A percentile compares a stretch with the other conserved stretches of the same genome.
Conservation (phyloP, 257 asterid genomes). For the Rauvolfia tetraphylla region DNA sequence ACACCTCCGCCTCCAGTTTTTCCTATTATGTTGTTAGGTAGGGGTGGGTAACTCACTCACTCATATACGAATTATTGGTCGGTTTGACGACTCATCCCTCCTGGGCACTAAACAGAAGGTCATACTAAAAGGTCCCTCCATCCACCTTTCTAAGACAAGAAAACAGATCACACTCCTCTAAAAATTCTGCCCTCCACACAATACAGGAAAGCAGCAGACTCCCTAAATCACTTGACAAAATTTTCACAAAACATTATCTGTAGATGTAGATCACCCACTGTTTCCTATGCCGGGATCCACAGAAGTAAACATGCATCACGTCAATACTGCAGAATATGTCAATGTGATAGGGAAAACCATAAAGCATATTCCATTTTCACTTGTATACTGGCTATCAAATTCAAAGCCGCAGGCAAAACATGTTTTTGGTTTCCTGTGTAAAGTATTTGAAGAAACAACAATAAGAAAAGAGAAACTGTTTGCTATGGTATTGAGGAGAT, state of each 20-base stretch:
- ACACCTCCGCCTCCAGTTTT: too few relatives aligned
- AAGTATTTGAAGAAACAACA: background rate
- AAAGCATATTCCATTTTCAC: background rate
- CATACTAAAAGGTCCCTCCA: too few relatives aligned
- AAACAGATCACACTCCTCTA: too few relatives aligned
- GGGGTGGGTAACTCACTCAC: too few relatives aligned
- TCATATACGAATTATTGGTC: too few relatives aligned
- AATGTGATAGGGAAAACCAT: background rate
- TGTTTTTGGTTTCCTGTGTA: background rate
- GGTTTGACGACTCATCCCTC: too few relatives aligned
- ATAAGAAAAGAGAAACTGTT: background rate
- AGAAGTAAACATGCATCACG: background rate
- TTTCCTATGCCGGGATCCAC: background rate
- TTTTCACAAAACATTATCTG: background rate
- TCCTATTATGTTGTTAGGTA: too few relatives aligned
- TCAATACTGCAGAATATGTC: background rate
- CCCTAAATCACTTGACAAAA: background rate
- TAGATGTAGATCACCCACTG: background rate
- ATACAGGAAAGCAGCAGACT: background rate
- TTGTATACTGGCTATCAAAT: background rate
- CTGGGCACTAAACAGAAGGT: too few relatives aligned
- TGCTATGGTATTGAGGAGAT: background rate
- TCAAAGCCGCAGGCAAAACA: background rate
- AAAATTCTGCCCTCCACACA: too few relatives aligned
- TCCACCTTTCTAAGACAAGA: too few relatives aligned